phyloP scores from a whole-genome alignment of 2,329 filamentous ascomycete species.

The Epichloe coenophiala region DNA sequence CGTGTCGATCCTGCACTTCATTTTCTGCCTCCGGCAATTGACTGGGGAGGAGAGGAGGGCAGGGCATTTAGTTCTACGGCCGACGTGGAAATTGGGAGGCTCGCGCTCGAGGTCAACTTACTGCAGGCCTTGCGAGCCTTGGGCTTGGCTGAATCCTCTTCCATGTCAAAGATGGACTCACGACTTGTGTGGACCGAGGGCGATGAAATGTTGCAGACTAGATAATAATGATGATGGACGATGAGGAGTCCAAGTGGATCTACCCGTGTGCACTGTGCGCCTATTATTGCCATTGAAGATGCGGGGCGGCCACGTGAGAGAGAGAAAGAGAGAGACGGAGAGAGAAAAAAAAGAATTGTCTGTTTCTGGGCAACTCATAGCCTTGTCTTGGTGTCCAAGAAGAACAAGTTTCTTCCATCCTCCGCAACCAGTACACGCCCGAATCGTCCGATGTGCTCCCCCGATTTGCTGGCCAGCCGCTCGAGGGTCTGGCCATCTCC shows the following conservation, averaged over 20 bases:
- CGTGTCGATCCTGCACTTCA: conserved; percentile 24
- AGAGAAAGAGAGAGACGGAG: neutral
- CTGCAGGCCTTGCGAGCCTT: conserved; percentile 4
- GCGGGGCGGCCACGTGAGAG: too few species aligned
- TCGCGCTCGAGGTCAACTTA: neutral
- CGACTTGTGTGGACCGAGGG: too few species aligned
- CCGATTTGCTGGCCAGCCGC: conserved; percentile 3
- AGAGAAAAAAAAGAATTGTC: neutral
- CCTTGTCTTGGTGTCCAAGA: conserved; percentile 6
- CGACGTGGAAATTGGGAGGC: too few species aligned
- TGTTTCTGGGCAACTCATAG: conserved; percentile 2
- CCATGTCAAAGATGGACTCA: neutral
- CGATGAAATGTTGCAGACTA: too few species aligned
- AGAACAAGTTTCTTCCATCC: conserved; percentile 10
- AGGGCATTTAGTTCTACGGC: neutral
- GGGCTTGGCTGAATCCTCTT: conserved; percentile 2
- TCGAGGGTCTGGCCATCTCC: conserved; percentile 10
- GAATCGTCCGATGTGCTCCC: conserved; percentile 11
- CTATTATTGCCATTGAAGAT: too few species aligned
- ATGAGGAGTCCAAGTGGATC: too few species aligned
- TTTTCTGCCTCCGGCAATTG: conserved; percentile 18
- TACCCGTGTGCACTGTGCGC: too few species aligned
- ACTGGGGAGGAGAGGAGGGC: conserved; percentile 6
- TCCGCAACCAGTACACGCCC: conserved; percentile 4
- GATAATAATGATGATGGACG: too few species aligned